These are phyloP conservation scores for Diversispora eburnea DNA, from an alignment of 192 early-diverging fungal species.

Conservation along the genomic window DNA sequence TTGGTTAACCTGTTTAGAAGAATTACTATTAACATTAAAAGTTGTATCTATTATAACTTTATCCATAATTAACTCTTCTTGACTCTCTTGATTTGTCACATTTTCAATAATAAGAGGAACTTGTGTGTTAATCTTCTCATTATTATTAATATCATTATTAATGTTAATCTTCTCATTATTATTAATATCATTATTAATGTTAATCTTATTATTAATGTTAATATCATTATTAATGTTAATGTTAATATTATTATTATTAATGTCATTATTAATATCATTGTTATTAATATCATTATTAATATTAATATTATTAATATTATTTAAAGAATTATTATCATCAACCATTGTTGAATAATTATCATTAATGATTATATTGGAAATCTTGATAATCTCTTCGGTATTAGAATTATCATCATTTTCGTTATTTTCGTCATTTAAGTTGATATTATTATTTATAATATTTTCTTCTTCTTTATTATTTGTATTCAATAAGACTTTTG, in stretches of 20 bases:
- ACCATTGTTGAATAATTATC: neutral
- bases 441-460: neutral
- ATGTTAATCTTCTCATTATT: too few relatives aligned
- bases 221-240: too few relatives aligned
- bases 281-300: neutral
- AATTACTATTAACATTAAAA: neutral
- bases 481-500: neutral
- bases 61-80: neutral
- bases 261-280: neutral
- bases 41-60: neutral
- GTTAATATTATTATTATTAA: neutral
- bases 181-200: too few relatives aligned
- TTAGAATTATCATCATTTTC: neutral
- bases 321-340: neutral
- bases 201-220: too few relatives aligned
- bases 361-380: neutral
- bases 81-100: neutral
- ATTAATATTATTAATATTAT: neutral
- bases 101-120: neutral
- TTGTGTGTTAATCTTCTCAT: neutral
- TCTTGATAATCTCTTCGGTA: neutral
- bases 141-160: neutral
- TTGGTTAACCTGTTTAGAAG: neutral
- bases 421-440: neutral
- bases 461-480: neutral